These are phyloP conservation scores for Cordyceps militaris DNA, from an alignment of 2,329 filamentous ascomycete species.

Conservation along the genomic window DNA sequence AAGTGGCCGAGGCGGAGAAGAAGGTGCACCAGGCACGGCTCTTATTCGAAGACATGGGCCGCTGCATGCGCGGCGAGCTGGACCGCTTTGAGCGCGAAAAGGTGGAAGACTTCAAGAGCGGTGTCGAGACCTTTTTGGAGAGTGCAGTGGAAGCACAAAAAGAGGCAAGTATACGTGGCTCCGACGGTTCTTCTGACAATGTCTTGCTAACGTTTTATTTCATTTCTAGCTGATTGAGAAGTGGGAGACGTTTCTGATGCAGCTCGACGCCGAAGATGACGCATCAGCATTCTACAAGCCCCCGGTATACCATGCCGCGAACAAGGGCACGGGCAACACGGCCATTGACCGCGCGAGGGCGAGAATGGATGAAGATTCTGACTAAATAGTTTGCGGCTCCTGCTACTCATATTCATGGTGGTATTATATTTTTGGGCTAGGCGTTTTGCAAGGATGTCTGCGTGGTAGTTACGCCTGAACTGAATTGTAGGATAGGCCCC, in stretches of 20 bases:
- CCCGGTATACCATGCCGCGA: conserved; percentile 45
- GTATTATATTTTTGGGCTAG: neutral
- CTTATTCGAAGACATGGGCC: conserved; percentile 95
- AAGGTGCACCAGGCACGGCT: conserved; percentile 85
- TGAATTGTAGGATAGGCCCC: neutral
- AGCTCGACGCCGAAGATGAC: conserved; percentile 89
- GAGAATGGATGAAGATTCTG: conserved; percentile 53
- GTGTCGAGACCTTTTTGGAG: conserved; percentile 95
- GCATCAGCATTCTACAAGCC: conserved; percentile 60
- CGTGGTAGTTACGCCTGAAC: neutral
- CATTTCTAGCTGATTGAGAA: conserved; percentile 63
- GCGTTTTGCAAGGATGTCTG: conserved; percentile 10
- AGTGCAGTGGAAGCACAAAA: conserved; percentile 97
- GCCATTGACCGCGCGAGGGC: conserved; percentile 53
- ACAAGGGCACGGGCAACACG: conserved; percentile 48
- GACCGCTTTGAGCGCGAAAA: conserved; percentile 95
- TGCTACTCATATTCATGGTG: neutral
- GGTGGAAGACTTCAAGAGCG: conserved; percentile 98
- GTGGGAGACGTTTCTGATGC: conserved; percentile 97
- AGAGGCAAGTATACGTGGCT: conserved; percentile 56
- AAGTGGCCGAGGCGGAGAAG: conserved; percentile 90
- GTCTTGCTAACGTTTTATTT: conserved; percentile 20
- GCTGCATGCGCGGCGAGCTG: conserved; percentile 82
- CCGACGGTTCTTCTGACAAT: too few relatives aligned
- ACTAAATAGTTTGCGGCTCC: conserved; percentile 29